Evolutionary conservation across 2,329 filamentous ascomycete genomes (phyloP).

Genomic region (Chrysosporium keratinophilum): DNA sequence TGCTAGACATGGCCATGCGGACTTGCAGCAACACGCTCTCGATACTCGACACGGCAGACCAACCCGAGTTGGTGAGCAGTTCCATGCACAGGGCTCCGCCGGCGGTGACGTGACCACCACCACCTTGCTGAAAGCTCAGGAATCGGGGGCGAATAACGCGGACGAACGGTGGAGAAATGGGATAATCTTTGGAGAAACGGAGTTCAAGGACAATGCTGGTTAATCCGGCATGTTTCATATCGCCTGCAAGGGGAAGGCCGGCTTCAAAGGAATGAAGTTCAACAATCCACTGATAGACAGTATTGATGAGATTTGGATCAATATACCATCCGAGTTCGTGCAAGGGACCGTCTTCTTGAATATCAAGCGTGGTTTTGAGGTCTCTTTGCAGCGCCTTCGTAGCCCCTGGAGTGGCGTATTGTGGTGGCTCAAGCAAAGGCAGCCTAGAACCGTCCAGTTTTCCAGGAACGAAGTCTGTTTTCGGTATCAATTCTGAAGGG

Average conservation of each 20-base stretch:
- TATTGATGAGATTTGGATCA: slow-evolving; percentile 53
- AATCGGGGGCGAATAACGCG: slow-evolving; percentile 74
- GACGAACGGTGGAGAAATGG: slow-evolving; percentile 71
- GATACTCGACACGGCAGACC: slow-evolving; percentile 62
- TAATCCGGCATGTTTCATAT: slow-evolving; percentile 55
- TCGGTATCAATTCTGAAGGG: slow-evolving; percentile 3
- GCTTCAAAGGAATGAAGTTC: slow-evolving; percentile 74
- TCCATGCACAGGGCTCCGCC: slow-evolving; percentile 82
- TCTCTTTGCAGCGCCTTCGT: slow-evolving; percentile 55
- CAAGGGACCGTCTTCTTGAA: slow-evolving; percentile 51
- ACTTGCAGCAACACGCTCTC: slow-evolving; percentile 75
- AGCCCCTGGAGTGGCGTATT: slow-evolving; percentile 53
- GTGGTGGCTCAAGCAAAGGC: slow-evolving; percentile 54
- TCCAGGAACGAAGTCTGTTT: slow-evolving; percentile 58
- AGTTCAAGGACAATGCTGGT: slow-evolving; percentile 69
- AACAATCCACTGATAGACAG: slow-evolving; percentile 84
- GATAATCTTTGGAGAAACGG: slow-evolving; percentile 66
- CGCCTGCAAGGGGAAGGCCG: slow-evolving; percentile 57
- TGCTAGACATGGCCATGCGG: slow-evolving; percentile 60
- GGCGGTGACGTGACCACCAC: slow-evolving; percentile 74
- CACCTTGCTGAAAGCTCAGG: slow-evolving; percentile 57
- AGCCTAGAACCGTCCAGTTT: slow-evolving; percentile 52
- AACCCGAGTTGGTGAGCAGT: slow-evolving; percentile 71
- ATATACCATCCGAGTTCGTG: slow-evolving; percentile 77
- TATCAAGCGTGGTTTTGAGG: slow-evolving; percentile 51